phyloP scores from a whole-genome alignment of 768 basidiomycete genomes.

The Cyclocybe aegerita region DNA sequence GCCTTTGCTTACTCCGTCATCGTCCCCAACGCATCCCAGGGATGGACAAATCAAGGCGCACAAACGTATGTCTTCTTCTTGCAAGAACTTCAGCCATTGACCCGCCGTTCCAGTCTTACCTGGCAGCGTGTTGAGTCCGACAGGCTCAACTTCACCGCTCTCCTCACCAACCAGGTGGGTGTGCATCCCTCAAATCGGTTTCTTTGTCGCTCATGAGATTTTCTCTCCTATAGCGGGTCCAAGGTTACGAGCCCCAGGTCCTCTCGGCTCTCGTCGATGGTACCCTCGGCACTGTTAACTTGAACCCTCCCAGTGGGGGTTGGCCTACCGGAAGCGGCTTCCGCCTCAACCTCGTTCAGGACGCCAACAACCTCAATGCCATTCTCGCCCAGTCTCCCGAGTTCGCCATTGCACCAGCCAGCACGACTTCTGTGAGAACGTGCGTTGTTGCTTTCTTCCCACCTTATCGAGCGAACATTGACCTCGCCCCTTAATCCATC shows the following conservation, averaged over 20 bases:
- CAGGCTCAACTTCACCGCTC: constrained; percentile 60
- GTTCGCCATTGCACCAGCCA: constrained; percentile 44
- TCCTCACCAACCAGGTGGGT: constrained; percentile 65
- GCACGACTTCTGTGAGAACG: constrained; percentile 18
- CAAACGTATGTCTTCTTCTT: constrained; percentile 36
- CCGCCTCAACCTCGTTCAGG: constrained; percentile 71
- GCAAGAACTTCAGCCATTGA: not conserved
- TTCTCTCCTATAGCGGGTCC: constrained; percentile 28
- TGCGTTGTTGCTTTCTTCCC: constrained; percentile 15
- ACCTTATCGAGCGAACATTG: not conserved
- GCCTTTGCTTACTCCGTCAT: constrained; percentile 66
- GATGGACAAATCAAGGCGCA: constrained; percentile 59
- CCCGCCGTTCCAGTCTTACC: constrained; percentile 33
- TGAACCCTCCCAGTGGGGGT: constrained; percentile 59
- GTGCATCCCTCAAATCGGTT: not conserved
- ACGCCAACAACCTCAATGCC: constrained; percentile 39
- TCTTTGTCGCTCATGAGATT: not conserved
- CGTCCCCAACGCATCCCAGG: constrained; percentile 40
- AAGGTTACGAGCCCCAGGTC: constrained; percentile 39
- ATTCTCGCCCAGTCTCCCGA: constrained; percentile 72
- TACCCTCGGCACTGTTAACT: constrained; percentile 30
- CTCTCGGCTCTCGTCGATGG: constrained; percentile 59
- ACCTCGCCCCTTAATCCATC: not conserved
- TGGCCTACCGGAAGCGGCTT: constrained; percentile 62
- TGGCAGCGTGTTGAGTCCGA: constrained; percentile 75